Base-by-base conservation (phyloP, 176 grass and related monocot genomes). In the Oryza coarctata region DNA sequence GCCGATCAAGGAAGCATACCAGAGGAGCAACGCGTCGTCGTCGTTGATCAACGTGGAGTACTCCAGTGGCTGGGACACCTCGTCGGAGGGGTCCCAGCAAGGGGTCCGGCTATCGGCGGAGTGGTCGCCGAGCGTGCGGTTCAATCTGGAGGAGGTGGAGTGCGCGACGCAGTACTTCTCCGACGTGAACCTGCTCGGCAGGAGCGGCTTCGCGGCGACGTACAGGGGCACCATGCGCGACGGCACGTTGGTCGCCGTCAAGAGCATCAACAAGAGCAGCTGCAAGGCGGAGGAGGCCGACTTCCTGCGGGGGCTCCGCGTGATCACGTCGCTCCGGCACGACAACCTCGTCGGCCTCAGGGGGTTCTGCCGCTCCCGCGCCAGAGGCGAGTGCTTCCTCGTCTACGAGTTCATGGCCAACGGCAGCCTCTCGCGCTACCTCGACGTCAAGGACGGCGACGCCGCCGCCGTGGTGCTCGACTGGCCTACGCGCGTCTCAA, bases 181-280 rank as follows among this genome's bases (percentile, higher is more conserved):
- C 0, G 89, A 92, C 7, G 38, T 82, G 7, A 94, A 92, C 80
- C 22, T 94, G 62, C 84, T 94, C 2, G 87, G 85, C 6, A 91
- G 89, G 87, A 91, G 86, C 92, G 80, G 9, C 25, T 89, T 89
- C 6, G 81, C 86, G 3, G 89, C 92, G 15, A 85, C 89, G 2
- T 87, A 89, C 26, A 89, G 86, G 62, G 92, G 92, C 25, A 80
- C 83, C 2, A 88, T 94, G 82, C 83, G 92, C 1, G 92, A 94
- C 1, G 92, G 84, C 15, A 82, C 84, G 6, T 71, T 45, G 10
- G 92, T 94, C 15, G 89, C 84, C 7, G 73, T 94, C 2, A 92
- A 94, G 83, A 88, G 92, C 80, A 94, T 94, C 84, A 92, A 60
- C 81, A 94, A 91, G 81, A 94, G 89, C 79, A 94, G 92, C 79